Conservation (phyloP, 192 early-diverging fungal genomes). For the Coemansia sp. region DNA sequence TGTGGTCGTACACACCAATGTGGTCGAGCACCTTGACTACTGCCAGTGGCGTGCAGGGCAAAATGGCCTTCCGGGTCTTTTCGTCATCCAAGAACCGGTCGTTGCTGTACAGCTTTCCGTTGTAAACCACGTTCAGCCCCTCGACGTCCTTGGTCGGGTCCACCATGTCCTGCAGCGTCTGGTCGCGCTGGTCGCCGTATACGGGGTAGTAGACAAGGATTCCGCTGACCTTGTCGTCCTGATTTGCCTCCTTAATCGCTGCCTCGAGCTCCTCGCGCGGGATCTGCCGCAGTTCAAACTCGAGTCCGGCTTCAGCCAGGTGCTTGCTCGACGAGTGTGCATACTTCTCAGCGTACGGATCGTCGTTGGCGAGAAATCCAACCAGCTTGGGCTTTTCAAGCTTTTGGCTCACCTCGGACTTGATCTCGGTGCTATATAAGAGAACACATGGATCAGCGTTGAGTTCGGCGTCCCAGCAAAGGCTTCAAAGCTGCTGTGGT, state of each 20-base stretch:
- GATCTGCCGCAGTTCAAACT: conserved; percentile 85
- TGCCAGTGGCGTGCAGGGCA: conserved; percentile 98
- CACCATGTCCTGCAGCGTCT: conserved; percentile 90
- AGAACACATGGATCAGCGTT: not conserved
- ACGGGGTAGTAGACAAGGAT: conserved; percentile 99
- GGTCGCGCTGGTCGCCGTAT: conserved; percentile 90
- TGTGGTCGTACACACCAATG: conserved; percentile 87
- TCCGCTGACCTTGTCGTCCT: conserved; percentile 78
- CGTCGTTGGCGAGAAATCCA: conserved; percentile 93
- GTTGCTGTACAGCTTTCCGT: conserved; percentile 97
- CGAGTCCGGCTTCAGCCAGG: conserved; percentile 82
- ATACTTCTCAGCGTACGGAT: conserved; percentile 88
- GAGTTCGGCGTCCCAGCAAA: not conserved
- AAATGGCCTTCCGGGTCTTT: conserved; percentile 87
- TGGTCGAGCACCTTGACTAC: conserved; percentile 95
- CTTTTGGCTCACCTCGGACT: conserved; percentile 60
- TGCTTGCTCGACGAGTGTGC: conserved; percentile 95
- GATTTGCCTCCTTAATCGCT: conserved; percentile 82
- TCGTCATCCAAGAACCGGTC: conserved; percentile 80
- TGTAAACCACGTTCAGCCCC: conserved; percentile 90
- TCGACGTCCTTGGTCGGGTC: conserved; percentile 91
- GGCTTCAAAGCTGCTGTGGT: not conserved
- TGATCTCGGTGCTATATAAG: conserved; percentile 29
- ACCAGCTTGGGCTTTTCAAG: conserved; percentile 70
- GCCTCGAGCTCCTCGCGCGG: conserved; percentile 80